Evolutionary conservation across 2,329 filamentous ascomycete species (phyloP), one percentile per base, ranked within the genome.

Genomic region (Pseudogymnoascus sp.): DNA sequence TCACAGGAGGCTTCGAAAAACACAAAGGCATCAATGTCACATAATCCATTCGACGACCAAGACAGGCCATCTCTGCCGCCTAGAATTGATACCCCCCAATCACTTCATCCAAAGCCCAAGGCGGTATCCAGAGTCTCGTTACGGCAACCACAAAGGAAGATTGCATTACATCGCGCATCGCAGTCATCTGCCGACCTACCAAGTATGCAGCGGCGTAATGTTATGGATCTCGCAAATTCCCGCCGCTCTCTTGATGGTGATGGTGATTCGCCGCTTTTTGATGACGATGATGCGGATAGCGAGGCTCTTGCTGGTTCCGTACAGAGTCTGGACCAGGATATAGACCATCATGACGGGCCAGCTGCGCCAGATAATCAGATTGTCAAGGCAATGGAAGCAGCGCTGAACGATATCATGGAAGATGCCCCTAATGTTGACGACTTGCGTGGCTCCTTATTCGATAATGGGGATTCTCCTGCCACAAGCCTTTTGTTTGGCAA

Each of bases 351-450:
- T 11, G 79, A 81, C 53, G 79, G 82, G 56, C 77, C 78, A 8
- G 76, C 80, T 21, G 79, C 79, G 0, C 88, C 89, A 5, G 89
- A 96, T 70, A 89, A 84, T 0, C 84, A 88, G 65, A 88, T 97
- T 28, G 92, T 99, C 5, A 86, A 96, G 75, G 93, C 91, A 3
- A 93, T 99, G 84, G 93, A 97, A 73, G 86, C 90, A 67, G 95
- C 93, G 14, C 80, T 99, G 59, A 96, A 89, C 67, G 90, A 93
- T 67, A 99, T 99, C 66, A 89, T 99, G 80, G 91, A 91, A 68
- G 87, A 92, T 67, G 85, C 89, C 59, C 86, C 89, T 60, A 85
- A 84, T 18, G 81, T 84, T 1, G 85, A 88, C 68, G 86, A 88
- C 67, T 74, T 88, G 14, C 79, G 85, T 42, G 84, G 84, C 14